Conservation (phyloP, 306 rosid genomes). For the Ammopiptanthus mongolicus region DNA sequence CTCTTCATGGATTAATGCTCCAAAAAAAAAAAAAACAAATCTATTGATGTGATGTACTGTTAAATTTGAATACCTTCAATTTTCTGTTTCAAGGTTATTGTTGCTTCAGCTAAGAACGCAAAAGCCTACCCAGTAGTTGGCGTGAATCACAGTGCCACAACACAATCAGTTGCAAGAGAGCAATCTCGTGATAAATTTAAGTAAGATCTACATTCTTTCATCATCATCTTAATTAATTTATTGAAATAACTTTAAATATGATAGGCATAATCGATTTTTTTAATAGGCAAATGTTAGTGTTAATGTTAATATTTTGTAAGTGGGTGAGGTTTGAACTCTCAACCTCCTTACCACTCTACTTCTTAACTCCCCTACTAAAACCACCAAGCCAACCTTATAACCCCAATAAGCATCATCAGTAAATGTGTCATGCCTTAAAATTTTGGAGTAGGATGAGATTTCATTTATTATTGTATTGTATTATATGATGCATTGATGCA, state of each 20-base stretch:
- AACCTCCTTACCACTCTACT: too few relatives aligned
- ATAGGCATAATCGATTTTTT: too few relatives aligned
- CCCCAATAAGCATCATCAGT: not conserved
- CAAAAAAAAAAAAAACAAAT: too few relatives aligned
- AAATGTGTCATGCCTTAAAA: not conserved
- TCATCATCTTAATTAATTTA: not conserved
- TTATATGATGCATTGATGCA: not conserved
- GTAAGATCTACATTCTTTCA: not conserved
- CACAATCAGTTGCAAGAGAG: not conserved
- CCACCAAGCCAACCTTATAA: too few relatives aligned
- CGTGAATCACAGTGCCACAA: not conserved
- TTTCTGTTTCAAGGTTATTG: conserved; percentile 15
- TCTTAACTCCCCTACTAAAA: too few relatives aligned
- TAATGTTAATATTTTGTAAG: too few relatives aligned
- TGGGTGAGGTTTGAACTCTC: too few relatives aligned
- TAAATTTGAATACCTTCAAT: not conserved
- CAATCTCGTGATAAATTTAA: conserved; percentile 10
- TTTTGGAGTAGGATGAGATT: not conserved
- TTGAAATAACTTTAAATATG: not conserved
- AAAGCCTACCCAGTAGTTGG: not conserved
- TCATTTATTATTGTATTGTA: not conserved
- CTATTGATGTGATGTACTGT: not conserved
- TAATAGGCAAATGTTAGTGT: too few relatives aligned
- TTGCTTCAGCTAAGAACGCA: conserved; percentile 13
- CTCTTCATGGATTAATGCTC: too few relatives aligned